These are phyloP conservation scores for Dovyalis caffra DNA, from an alignment of 345 rosid species.

Conservation along the genomic window DNA sequence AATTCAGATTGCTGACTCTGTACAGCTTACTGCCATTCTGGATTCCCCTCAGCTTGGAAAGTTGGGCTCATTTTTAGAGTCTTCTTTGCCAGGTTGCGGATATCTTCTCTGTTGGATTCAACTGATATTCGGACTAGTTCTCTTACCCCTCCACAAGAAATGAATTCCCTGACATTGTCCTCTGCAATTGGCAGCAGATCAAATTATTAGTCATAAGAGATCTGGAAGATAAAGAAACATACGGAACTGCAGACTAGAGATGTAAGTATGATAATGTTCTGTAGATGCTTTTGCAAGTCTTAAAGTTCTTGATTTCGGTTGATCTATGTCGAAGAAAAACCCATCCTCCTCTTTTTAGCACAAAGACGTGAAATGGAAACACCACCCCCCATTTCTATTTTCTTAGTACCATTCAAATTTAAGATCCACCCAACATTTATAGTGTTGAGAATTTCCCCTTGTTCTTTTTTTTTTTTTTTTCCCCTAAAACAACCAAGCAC, in stretches of 20 bases:
- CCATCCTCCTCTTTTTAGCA: too few relatives aligned
- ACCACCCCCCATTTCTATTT: not conserved
- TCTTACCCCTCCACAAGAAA: conserved; percentile 51
- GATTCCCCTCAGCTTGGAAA: conserved; percentile 28
- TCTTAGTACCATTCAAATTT: too few relatives aligned
- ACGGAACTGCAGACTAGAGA: not conserved
- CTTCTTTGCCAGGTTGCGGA: conserved; percentile 83
- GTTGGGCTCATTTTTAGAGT: conserved; percentile 52
- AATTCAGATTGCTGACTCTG: not conserved
- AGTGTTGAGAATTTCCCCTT: not conserved
- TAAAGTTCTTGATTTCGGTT: not conserved
- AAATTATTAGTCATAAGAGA: not conserved
- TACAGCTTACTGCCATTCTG: conserved; percentile 5
- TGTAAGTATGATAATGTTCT: not conserved
- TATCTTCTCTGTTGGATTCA: conserved; percentile 87
- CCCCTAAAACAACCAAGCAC: not conserved
- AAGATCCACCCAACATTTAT: not conserved
- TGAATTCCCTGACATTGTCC: conserved; percentile 66
- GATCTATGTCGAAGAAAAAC: not conserved
- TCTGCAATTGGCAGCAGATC: conserved; percentile 40
- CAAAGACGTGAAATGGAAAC: too few relatives aligned
- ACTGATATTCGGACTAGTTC: conserved; percentile 62
- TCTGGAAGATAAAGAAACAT: not conserved
- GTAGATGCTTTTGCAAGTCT: not conserved
- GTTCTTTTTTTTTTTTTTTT: not conserved